phyloP scores from a whole-genome alignment of 345 rosid species.

The Populus simonii region DNA sequence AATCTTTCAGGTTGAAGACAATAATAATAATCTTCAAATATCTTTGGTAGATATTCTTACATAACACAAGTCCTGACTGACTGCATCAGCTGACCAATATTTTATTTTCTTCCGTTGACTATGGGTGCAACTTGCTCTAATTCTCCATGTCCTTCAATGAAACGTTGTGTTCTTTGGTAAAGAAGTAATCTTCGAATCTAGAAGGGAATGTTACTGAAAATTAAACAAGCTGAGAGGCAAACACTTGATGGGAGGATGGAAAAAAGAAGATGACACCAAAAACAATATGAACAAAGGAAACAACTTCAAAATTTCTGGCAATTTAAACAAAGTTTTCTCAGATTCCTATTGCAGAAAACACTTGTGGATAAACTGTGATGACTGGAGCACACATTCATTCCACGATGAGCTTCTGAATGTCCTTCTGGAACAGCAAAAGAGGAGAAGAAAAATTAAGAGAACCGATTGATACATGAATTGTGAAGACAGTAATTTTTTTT shows the following conservation, averaged over 20 bases:
- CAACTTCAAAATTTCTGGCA: background rate
- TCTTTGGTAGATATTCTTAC: too few species aligned
- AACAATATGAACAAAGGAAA: background rate
- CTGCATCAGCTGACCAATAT: too few species aligned
- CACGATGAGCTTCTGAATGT: slow-evolving; percentile 59
- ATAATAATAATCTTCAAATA: too few species aligned
- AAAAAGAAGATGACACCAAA: background rate
- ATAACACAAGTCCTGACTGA: too few species aligned
- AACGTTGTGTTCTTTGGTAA: too few species aligned
- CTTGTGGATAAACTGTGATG: background rate
- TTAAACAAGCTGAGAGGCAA: background rate
- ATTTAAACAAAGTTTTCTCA: background rate
- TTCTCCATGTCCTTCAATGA: too few species aligned
- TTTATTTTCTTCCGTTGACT: too few species aligned
- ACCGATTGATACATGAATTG: background rate
- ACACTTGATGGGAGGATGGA: background rate
- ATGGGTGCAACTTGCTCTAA: too few species aligned
- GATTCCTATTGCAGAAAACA: background rate
- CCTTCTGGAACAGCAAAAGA: slow-evolving; percentile 48
- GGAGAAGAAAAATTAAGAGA: background rate
- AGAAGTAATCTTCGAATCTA: too few species aligned
- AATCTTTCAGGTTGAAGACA: too few species aligned
- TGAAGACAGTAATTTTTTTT: background rate
- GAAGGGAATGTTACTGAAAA: background rate
- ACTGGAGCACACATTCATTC: slow-evolving; percentile 30